Base-by-base conservation (phyloP, 805 yeast species). In the Spathaspora sp. region DNA sequence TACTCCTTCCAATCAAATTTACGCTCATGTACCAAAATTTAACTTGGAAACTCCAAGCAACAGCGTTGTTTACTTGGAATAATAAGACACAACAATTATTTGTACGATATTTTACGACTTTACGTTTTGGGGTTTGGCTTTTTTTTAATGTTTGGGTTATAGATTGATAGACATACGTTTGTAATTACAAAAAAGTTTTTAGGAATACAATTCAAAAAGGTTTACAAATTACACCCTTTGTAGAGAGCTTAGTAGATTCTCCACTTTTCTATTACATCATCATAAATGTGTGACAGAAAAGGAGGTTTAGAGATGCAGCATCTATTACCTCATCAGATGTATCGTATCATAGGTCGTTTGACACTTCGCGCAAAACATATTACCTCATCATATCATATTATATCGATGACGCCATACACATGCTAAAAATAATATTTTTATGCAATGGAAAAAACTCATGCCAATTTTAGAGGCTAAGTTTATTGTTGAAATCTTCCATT, bases 41-140 rank as follows among this genome's bases (percentile, higher is more conserved):
- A 38, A 43, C 14, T 42, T 50, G 39, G 48, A 39, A 44, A 50
- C 53, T 17, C 53, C 53, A 9, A 39, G 42, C 11, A 47, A 31
- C 19, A 50, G 53, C 44, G 35, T 47, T 16, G 50, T 50, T 31
- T 50, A 50, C 35, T 50, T 45, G 40, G 47, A 45, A 35, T 45
- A 35, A 45, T n/a, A 9, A 23, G 47, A 35, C 14, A 31, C n/a
- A 16, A 11, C 16, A 11, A 42, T 20, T 14, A 18, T 42, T 42
- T 42, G 23, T 23, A 42, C 26, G 28, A 42, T 38, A 31, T 31
- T 10, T 46, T 46, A 45, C 49, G 44, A 46, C 23, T 26, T 46
- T 38, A 38, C 28, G 42, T 35, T n/a, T 10, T 35, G 40, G 40
- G 18, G 26, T 23, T 23, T 29, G n/a, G 11, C 32, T 29, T 29